Base-by-base conservation (phyloP, 1,284 basidiomycete species). In the Trichosporon ovoides region DNA sequence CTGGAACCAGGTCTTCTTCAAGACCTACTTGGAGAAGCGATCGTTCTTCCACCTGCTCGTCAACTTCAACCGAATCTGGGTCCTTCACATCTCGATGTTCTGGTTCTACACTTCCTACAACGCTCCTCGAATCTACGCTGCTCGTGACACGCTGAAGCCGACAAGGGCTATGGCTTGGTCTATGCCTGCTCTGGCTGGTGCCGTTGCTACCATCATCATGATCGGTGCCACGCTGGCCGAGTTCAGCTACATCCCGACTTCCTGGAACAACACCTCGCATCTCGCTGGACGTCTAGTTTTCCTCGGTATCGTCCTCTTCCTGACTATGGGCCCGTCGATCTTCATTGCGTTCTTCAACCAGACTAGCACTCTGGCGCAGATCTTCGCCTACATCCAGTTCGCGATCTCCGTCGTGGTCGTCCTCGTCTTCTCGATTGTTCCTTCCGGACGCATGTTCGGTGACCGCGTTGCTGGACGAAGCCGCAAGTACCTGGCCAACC, bases 21-120 rank as follows among this genome's bases (percentile, higher is more conserved):
- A 97, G 82, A 97, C 93, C 0, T 97, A 96, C 78, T 89, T 86
- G 65, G 94, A 97, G 79, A 92, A 92, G 72, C 89, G 94, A 38
- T 94, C 92, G 0, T 89, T 94, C 75, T 86, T 91, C 59, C 93
- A 97, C 76, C 82, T 96, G 1, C 83, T 97, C 59, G 92, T 96
- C 81, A 96, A 97, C 81, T 97, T 97, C 80, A 97, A 96, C 80
- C 89, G 93, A 56, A 89, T 97, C 69, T 97, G 93, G 93, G 88
- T 96, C 73, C 86, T 93, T 58, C 94, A 97, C 77, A 83, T 97
- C 58, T 85, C 91, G 37, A 78, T 95, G 70, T 96, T 87, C 81
- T 96, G 88, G 85, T 95, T 87, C 80, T 97, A 93, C 79, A 96
- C 91, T 31, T 83, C 92, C 19, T 97, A 85, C 82, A 97, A 98